phyloP scores from a whole-genome alignment of 176 grass and related monocot species.

The Poa pratensis region DNA sequence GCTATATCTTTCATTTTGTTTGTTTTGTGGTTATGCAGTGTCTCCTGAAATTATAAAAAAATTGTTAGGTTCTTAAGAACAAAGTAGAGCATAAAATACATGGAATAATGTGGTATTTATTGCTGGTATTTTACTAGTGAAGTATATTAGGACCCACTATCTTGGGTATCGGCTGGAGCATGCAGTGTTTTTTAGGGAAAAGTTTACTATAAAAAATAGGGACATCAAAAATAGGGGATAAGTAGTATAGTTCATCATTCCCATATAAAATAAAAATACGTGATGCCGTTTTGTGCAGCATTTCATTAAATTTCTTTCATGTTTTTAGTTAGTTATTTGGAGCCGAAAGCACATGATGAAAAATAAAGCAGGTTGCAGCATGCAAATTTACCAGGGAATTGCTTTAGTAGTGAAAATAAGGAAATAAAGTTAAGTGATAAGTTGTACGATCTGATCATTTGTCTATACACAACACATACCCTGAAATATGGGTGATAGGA shows the following conservation, averaged over 20 bases:
- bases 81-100: not conserved
- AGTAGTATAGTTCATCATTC: not conserved
- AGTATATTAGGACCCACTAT: not conserved
- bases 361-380: not conserved
- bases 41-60: slow-evolving; percentile 56
- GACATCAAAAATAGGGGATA: not conserved
- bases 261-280: not conserved
- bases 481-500: not conserved
- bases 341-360: not conserved
- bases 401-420: not conserved
- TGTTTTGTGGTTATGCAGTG: slow-evolving; percentile 60
- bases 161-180: not conserved
- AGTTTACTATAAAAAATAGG: not conserved
- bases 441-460: not conserved
- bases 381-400: not conserved
- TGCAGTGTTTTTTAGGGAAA: not conserved
- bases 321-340: not conserved
- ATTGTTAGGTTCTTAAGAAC: not conserved
- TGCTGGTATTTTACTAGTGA: too few relatives aligned
- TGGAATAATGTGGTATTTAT: too few relatives aligned
- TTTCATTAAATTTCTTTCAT: not conserved
- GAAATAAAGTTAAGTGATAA: not conserved
- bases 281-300: not conserved
- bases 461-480: not conserved
- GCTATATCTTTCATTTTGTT: slow-evolving; percentile 22